These are phyloP conservation scores for Fusarium tupiense DNA, from an alignment of 2,329 filamentous ascomycete genomes.

Conservation along the genomic window DNA sequence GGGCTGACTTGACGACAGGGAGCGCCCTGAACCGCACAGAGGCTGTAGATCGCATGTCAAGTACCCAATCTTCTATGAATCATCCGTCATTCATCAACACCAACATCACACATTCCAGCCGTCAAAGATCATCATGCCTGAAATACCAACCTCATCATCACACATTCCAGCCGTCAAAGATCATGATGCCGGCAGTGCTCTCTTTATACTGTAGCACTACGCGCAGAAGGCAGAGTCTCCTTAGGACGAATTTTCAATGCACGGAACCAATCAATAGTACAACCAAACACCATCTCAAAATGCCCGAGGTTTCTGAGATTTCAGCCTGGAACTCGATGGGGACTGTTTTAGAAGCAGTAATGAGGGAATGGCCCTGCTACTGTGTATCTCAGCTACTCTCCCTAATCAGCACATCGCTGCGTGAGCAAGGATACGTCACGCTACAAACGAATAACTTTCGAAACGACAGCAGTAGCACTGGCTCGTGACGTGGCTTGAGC, in stretches of 20 bases:
- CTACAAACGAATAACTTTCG: background rate
- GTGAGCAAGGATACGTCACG: background rate
- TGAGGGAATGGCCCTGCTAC: accelerated
- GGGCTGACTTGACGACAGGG: background rate
- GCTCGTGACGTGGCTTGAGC: accelerated
- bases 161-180: background rate
- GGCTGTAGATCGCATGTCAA: background rate
- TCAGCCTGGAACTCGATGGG: accelerated
- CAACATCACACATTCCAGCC: background rate
- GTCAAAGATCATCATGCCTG: background rate
- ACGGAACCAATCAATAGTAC: background rate
- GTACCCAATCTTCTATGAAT: accelerated
- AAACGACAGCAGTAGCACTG: background rate
- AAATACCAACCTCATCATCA: background rate
- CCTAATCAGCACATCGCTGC: background rate
- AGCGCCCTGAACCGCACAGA: background rate
- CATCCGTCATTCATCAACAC: background rate
- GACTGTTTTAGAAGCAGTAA: background rate
- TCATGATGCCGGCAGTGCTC: background rate
- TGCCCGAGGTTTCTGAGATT: accelerated
- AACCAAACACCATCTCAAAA: background rate
- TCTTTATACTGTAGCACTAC: too few species aligned
- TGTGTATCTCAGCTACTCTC: background rate
- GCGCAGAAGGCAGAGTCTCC: background rate
- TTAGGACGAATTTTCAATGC: accelerated